phyloP scores from a whole-genome alignment of 805 yeast genomes.

The Martiniozyma abietophila region DNA sequence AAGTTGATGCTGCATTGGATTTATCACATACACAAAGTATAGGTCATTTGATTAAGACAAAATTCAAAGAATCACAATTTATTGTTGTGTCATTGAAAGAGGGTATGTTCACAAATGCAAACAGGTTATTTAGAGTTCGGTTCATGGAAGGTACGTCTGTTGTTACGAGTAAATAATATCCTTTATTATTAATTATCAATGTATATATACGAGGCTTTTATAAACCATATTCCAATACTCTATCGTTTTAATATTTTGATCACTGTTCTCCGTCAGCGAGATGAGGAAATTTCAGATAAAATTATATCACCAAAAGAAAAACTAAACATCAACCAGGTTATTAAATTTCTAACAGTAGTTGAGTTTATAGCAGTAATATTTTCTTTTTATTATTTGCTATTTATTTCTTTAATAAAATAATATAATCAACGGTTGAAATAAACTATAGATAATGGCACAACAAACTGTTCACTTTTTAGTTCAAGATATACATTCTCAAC shows the following conservation, averaged over 20 bases:
- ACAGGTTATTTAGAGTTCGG: conserved; percentile 83
- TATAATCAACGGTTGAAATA: no score
- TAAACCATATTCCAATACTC: no score
- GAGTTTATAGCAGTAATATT: neutral
- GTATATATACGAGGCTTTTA: no score
- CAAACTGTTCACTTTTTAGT: conserved; percentile 4
- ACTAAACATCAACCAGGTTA: no score
- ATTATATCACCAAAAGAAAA: no score
- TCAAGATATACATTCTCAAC: conserved; percentile 7
- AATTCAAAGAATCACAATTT: conserved; percentile 93
- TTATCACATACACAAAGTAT: conserved; percentile 95
- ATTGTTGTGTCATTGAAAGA: conserved; percentile 95
- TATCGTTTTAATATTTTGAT: no score
- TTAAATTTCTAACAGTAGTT: neutral
- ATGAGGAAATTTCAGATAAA: no score
- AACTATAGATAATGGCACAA: no score
- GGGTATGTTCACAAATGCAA: conserved; percentile 97
- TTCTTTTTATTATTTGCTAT: neutral
- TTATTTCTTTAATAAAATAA: no score
- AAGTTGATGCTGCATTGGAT: conserved; percentile 97
- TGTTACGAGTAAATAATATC: conserved; percentile 52
- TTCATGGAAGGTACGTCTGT: conserved; percentile 96
- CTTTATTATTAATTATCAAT: no score
- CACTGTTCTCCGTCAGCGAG: no score
- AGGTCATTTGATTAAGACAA: conserved; percentile 90